Base-by-base conservation (phyloP, 495 filamentous ascomycete species). In the Penicillium crystallinum region DNA sequence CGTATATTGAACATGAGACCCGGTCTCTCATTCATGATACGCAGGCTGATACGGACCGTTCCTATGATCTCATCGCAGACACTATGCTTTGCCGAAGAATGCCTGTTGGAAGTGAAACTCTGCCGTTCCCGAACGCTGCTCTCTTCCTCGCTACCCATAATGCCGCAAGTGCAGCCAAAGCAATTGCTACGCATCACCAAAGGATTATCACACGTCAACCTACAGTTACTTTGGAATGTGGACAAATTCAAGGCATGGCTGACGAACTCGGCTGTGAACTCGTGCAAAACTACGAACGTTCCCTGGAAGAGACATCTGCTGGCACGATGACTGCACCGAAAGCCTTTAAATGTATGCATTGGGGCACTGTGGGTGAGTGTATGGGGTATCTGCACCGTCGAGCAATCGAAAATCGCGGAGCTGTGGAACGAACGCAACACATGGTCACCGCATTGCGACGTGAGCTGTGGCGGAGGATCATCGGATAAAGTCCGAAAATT, bases 201-300 rank as follows among this genome's bases (percentile, higher is more conserved):
- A 58, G 53, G 6, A 54, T 68, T 4, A 39, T 56, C n/a, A 38
- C 52, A 2, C 41, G 57, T 8, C 36, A 56, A 15, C 65, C 61
- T n/a, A 71, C 60, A 8, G 43, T 67, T 5, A 18, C 54, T 27
- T 56, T 67, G 11, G 68, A 71, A 27, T 71, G 68, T 48, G 68
- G 68, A 3, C 90, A 96, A 70, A 77, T 96, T 17, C 85, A 90
- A 73, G 64, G 69, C 0, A 72, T 71, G 69, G 69, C 69, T 4
- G 69, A 72, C 54, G 65, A 69, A 29, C 48, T 72, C 23, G 59
- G 68, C 36, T 70, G 67, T 45, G 56, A 68, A 27, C 41, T 70
- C 10, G 46, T 67, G 49, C 42, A 59, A 12, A 59, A 64, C 31
- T 62, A 63, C n/a, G 59, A 65, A 15, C 43, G 52, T 8, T 54